These are phyloP conservation scores for Sanghuangporus baumii DNA, from an alignment of 1,284 basidiomycete genomes.

Conservation along the genomic window DNA sequence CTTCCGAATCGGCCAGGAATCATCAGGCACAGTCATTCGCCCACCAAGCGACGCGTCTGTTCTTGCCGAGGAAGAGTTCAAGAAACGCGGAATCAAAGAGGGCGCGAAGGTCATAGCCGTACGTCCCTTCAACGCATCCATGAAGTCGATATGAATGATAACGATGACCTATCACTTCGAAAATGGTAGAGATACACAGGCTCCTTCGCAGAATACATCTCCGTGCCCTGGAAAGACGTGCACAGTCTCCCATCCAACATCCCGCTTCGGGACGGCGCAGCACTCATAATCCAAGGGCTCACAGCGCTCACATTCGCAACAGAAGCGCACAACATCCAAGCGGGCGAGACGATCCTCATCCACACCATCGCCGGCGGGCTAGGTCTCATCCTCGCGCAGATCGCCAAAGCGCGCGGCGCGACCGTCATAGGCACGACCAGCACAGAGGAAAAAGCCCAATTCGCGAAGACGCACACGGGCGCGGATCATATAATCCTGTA, in stretches of 20 bases:
- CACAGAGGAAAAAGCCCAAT: slow-evolving; percentile 73
- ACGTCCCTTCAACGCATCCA: slow-evolving; percentile 25
- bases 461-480: slow-evolving; percentile 72
- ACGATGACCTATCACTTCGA: not conserved
- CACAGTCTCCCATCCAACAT: slow-evolving; percentile 58
- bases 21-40: slow-evolving; percentile 67
- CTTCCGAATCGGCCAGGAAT: slow-evolving; percentile 74
- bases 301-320: slow-evolving; percentile 78
- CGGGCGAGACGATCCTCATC: slow-evolving; percentile 69
- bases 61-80: slow-evolving; percentile 51
- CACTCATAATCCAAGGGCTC: slow-evolving; percentile 69
- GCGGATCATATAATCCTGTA: slow-evolving; percentile 88
- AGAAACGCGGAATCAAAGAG: slow-evolving; percentile 50
- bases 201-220: slow-evolving; percentile 73
- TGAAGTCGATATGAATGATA: not conserved
- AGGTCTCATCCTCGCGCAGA: slow-evolving; percentile 55
- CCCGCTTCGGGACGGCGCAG: slow-evolving; percentile 61
- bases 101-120: slow-evolving; percentile 65
- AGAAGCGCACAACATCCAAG: slow-evolving; percentile 81
- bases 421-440: slow-evolving; percentile 95
- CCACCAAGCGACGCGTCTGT: slow-evolving; percentile 59
- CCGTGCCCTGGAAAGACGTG: slow-evolving; percentile 59
- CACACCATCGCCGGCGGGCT: slow-evolving; percentile 86
- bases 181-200: slow-evolving; percentile 42
- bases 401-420: slow-evolving; percentile 70